A percentile compares a stretch with the other conserved stretches of the same genome.
Evolutionary conservation across 495 filamentous ascomycete species (phyloP).

Genomic region (Terfezia claveryi): DNA sequence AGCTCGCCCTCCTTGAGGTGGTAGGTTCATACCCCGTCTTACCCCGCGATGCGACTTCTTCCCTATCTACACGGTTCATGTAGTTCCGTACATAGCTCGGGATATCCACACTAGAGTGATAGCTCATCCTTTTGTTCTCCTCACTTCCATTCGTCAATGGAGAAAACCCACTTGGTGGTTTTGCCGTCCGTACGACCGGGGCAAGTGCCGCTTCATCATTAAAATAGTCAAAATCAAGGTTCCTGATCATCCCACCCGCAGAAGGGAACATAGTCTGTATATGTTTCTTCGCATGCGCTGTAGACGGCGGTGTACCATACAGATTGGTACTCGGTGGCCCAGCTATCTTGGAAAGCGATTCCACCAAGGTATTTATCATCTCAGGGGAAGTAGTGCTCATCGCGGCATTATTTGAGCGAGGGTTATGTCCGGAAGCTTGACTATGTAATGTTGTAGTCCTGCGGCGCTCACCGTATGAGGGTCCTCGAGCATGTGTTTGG

Average conservation of each 20-base stretch:
- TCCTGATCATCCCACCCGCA: slow-evolving; percentile 6
- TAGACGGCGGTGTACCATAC: slow-evolving; percentile 20
- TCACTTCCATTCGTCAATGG: slow-evolving; percentile 38
- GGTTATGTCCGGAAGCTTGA: background rate
- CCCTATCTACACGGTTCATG: slow-evolving; percentile 18
- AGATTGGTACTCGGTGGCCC: slow-evolving; percentile 14
- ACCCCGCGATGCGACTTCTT: slow-evolving; percentile 28
- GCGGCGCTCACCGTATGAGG: background rate
- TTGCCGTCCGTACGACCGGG: slow-evolving; percentile 69
- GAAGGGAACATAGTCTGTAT: slow-evolving; percentile 11
- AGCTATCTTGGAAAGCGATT: slow-evolving; percentile 60
- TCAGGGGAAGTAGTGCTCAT: slow-evolving; percentile 49
- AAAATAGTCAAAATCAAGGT: slow-evolving; percentile 20
- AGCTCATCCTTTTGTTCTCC: slow-evolving; percentile 15
- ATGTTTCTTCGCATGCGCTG: slow-evolving; percentile 7
- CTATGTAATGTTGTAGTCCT: background rate
- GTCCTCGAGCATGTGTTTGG: background rate
- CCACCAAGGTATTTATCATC: slow-evolving; percentile 84
- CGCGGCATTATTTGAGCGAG: background rate
- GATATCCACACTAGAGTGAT: slow-evolving; percentile 26
- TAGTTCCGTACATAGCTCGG: slow-evolving; percentile 19
- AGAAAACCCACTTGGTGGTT: slow-evolving; percentile 52
- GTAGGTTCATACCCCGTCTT: slow-evolving; percentile 24
- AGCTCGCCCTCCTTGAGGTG: background rate
- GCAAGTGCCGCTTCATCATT: slow-evolving; percentile 51